These are phyloP conservation scores for Arachis hypogaea DNA, from an alignment of 306 rosid species.

Conservation along the genomic window DNA sequence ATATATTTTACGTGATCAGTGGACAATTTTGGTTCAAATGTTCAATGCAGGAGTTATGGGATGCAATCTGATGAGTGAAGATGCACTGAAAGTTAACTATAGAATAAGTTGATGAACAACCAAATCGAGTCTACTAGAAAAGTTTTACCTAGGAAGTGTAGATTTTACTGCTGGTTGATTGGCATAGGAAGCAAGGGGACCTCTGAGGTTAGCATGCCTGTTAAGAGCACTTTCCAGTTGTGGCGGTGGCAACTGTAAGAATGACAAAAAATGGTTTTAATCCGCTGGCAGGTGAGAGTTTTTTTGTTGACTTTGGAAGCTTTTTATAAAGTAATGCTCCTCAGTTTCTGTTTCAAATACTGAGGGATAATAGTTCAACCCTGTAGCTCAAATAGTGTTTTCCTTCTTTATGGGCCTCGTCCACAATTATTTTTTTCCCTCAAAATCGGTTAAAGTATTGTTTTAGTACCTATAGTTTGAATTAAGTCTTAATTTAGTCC, in stretches of 20 bases:
- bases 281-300: no score
- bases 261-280: background rate
- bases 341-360: no score
- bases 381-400: no score
- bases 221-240: slow-evolving; percentile 89
- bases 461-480: no score
- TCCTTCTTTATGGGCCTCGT: no score
- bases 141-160: slow-evolving; percentile 73
- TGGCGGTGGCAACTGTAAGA: slow-evolving; percentile 80
- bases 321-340: no score
- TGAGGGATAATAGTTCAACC: no score
- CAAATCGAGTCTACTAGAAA: slow-evolving; percentile 28
- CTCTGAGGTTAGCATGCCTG: slow-evolving; percentile 74
- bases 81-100: background rate
- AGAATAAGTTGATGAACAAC: background rate
- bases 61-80: background rate
- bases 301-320: no score
- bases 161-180: slow-evolving; percentile 73
- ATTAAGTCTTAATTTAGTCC: no score
- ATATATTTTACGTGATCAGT: background rate
- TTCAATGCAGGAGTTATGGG: background rate
- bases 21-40: background rate
- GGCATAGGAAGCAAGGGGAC: slow-evolving; percentile 80
- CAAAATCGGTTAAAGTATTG: no score
- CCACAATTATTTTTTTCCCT: no score